Percentiles rank a stretch among this genome's conserved stretches.
Evolutionary conservation across 2,329 filamentous ascomycete genomes (phyloP).

Genomic region (Penicillium sp.): DNA sequence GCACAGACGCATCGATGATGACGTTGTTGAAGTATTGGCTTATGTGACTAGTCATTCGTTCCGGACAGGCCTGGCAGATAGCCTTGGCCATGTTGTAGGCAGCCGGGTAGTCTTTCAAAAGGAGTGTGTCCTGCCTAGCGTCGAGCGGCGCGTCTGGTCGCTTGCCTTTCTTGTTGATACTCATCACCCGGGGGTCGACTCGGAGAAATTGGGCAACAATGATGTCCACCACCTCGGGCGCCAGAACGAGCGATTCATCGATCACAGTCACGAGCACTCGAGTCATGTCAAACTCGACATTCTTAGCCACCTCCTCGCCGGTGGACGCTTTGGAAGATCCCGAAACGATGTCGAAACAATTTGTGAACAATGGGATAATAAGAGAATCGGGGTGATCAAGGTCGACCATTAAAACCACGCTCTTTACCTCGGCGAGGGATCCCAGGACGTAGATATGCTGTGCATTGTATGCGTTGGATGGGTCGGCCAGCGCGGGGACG

Average conservation of each 20-base stretch:
- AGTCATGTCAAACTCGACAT: slow-evolving; percentile 89
- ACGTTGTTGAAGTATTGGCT: slow-evolving; percentile 97
- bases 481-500: slow-evolving; percentile 78
- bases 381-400: slow-evolving; percentile 77
- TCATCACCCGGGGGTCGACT: slow-evolving; percentile 64
- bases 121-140: slow-evolving; percentile 73
- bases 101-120: slow-evolving; percentile 82
- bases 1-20: slow-evolving; percentile 77
- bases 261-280: slow-evolving; percentile 79
- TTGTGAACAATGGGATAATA: slow-evolving; percentile 75
- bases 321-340: slow-evolving; percentile 68
- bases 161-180: slow-evolving; percentile 55
- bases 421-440: slow-evolving; percentile 89
- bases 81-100: slow-evolving; percentile 97
- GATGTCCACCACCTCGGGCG: slow-evolving; percentile 78
- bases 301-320: slow-evolving; percentile 82
- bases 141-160: slow-evolving; percentile 56
- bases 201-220: slow-evolving; percentile 95
- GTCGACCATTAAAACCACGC: slow-evolving; percentile 85
- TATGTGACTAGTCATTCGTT: slow-evolving; percentile 92
- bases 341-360: slow-evolving; percentile 88
- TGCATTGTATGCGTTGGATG: slow-evolving; percentile 82
- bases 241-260: slow-evolving; percentile 75
- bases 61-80: slow-evolving; percentile 80
- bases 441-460: slow-evolving; percentile 89